Evolutionary conservation across 257 asterid species (phyloP).

Genomic region (Avicennia marina): DNA sequence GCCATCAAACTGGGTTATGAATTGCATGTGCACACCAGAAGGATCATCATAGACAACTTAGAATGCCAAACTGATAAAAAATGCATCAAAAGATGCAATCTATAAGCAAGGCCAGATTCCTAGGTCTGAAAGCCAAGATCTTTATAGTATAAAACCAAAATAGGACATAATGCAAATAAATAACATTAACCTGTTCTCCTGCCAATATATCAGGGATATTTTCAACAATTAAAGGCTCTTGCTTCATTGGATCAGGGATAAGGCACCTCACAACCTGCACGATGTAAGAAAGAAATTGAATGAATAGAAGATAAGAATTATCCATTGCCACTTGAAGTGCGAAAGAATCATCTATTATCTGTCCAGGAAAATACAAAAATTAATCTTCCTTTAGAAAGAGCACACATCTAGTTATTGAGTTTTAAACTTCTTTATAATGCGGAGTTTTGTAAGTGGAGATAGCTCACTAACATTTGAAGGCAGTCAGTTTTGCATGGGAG

Average conservation of each 20-base stretch:
- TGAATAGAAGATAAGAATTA: constrained; percentile 6
- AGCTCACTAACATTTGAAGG: no score
- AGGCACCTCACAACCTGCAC: constrained; percentile 69
- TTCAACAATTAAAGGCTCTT: constrained; percentile 75
- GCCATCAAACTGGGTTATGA: constrained; percentile 5
- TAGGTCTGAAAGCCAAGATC: neutral
- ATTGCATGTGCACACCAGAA: neutral
- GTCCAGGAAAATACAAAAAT: no score
- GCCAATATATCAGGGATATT: constrained; percentile 82
- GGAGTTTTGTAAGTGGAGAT: no score
- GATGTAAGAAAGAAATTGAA: constrained; percentile 11
- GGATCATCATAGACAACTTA: neutral
- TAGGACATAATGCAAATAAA: neutral
- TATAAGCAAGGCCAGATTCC: neutral
- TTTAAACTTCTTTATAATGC: no score
- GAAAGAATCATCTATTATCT: neutral
- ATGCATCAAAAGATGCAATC: neutral
- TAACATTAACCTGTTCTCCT: constrained; percentile 79
- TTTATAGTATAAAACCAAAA: neutral
- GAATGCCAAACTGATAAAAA: neutral
- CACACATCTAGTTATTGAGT: no score
- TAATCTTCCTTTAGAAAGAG: no score
- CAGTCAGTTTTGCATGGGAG: no score
- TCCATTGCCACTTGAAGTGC: neutral
- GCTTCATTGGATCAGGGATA: constrained; percentile 85